A percentile compares a stretch with the other conserved stretches of the same genome.
phyloP scores from a whole-genome alignment of 768 basidiomycete species.

The Pseudohyphozyma bogoriensis region DNA sequence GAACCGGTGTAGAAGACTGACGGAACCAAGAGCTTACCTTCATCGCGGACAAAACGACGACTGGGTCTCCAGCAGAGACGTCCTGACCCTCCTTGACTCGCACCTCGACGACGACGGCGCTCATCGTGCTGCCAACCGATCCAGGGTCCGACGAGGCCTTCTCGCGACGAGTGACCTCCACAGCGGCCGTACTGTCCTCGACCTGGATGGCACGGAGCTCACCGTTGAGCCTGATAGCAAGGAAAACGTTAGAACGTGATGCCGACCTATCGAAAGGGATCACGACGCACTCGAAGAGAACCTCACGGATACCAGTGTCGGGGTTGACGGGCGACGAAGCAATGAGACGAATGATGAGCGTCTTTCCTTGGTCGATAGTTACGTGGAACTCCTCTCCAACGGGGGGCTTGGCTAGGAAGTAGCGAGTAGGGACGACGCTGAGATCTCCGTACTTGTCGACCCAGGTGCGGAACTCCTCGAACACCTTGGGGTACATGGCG shows the following conservation, averaged over 20 bases:
- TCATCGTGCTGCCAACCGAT: constrained; percentile 65
- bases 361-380: constrained; percentile 73
- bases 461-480: constrained; percentile 84
- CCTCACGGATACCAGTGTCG: constrained; percentile 83
- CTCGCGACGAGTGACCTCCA: constrained; percentile 88
- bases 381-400: constrained; percentile 73
- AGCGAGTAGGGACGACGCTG: constrained; percentile 89
- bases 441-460: constrained; percentile 68
- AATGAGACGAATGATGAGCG: constrained; percentile 88
- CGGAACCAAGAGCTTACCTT: neutral
- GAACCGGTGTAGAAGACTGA: neutral
- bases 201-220: constrained; percentile 89
- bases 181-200: constrained; percentile 93
- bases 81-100: constrained; percentile 95
- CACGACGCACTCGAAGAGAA: constrained; percentile 89
- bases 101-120: constrained; percentile 92
- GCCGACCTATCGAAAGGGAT: constrained; percentile 55
- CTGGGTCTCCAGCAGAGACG: constrained; percentile 95
- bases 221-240: constrained; percentile 31
- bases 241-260: neutral
- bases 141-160: constrained; percentile 81
- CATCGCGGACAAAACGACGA: constrained; percentile 44
- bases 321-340: constrained; percentile 88
- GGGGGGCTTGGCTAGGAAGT: constrained; percentile 87
- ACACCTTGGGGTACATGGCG: constrained; percentile 97